phyloP scores from a whole-genome alignment of 108 stramenopile genomes.

The Nitzschia sp. region DNA sequence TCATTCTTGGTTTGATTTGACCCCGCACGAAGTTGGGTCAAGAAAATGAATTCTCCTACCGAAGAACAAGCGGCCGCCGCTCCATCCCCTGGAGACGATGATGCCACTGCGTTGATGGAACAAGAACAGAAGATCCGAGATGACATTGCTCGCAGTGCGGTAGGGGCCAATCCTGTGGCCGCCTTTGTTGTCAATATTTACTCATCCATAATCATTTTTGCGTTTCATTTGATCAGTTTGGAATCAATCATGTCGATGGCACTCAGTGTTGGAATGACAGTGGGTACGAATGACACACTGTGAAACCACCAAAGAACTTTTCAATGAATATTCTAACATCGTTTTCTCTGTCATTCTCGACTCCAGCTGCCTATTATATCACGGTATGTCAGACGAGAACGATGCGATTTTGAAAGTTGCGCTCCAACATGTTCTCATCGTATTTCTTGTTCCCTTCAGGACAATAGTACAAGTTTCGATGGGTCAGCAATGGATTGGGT shows the following conservation, averaged over 20 bases:
- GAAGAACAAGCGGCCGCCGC: no score
- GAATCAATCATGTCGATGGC: conserved; percentile 49
- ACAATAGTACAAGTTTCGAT: conserved; percentile 19
- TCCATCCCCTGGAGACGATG: not conserved
- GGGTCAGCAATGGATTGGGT: conserved; percentile 61
- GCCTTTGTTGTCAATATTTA: conserved; percentile 20
- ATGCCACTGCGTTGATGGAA: conserved; percentile 3
- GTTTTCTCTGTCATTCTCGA: not conserved
- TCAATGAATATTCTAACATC: no score
- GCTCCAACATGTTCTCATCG: not conserved
- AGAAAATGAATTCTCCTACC: no score
- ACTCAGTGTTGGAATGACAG: conserved; percentile 52
- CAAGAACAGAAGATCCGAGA: conserved; percentile 3
- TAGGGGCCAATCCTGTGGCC: conserved; percentile 1
- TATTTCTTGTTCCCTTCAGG: not conserved
- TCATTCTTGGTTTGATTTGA: no score
- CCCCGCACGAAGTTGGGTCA: no score
- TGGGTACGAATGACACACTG: conserved; percentile 8
- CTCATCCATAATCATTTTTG: conserved; percentile 46
- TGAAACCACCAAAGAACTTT: no score
- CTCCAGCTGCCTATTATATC: not conserved
- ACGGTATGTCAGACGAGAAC: conserved; percentile 1
- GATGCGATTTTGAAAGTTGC: no score
- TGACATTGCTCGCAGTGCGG: not conserved
- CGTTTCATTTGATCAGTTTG: conserved; percentile 42